Evolutionary conservation across 2,329 filamentous ascomycete species (phyloP).

Genomic region (Fusarium euwallaceae): DNA sequence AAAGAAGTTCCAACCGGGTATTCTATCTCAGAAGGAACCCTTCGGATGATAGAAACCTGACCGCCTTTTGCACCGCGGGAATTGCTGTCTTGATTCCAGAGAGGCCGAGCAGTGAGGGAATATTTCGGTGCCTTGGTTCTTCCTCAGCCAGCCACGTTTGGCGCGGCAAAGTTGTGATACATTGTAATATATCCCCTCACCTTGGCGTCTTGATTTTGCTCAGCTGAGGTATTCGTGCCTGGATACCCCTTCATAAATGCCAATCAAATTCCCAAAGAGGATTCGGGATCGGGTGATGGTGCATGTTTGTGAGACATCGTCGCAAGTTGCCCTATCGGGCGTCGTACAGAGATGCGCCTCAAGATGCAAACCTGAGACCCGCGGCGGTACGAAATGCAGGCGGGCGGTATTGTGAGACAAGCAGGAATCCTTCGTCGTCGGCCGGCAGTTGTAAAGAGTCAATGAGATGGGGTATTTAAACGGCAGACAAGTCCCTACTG

Average conservation of each 20-base stretch:
- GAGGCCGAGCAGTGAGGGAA: too few relatives aligned
- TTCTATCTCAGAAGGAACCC: too few relatives aligned
- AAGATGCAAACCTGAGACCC: background rate
- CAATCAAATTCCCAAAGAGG: slow-evolving; percentile 10
- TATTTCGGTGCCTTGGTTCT: background rate
- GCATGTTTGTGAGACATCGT: background rate
- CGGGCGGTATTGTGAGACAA: background rate
- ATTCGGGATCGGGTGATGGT: background rate
- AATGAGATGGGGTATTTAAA: background rate
- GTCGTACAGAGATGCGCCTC: background rate
- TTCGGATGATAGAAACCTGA: too few relatives aligned
- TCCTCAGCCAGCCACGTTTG: background rate
- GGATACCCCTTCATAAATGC: background rate
- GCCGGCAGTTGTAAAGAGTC: background rate
- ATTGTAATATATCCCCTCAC: slow-evolving; percentile 17
- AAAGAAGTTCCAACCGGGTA: too few relatives aligned
- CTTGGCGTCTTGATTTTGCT: background rate
- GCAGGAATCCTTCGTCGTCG: background rate
- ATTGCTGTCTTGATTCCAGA: too few relatives aligned
- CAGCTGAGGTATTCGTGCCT: background rate
- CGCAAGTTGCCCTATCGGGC: background rate
- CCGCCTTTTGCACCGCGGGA: too few relatives aligned
- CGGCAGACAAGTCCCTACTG: background rate
- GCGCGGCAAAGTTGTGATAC: background rate
- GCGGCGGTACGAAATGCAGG: background rate